Evolutionary conservation across 306 rosid species (phyloP).

Genomic region (Psophocarpus tetragonolobus): DNA sequence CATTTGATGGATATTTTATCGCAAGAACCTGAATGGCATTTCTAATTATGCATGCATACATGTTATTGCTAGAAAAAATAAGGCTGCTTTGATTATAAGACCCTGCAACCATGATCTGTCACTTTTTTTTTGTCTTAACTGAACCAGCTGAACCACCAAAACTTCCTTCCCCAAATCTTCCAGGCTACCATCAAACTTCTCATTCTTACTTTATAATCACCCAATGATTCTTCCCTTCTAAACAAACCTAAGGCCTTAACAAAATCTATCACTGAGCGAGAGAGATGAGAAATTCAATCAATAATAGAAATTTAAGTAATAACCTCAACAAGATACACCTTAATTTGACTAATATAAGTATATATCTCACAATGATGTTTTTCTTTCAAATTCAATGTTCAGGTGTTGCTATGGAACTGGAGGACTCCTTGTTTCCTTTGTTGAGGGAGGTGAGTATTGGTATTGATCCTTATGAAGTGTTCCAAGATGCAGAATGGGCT

Average conservation of each 20-base stretch:
- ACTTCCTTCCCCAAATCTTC: background rate
- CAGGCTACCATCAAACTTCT: background rate
- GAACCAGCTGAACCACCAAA: no score
- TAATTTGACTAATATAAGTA: background rate
- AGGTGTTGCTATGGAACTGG: constrained; percentile 99
- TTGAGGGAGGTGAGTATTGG: constrained; percentile 87
- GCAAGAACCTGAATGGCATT: background rate
- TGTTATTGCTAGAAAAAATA: background rate
- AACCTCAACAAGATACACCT: background rate
- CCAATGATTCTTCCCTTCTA: background rate
- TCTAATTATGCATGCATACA: background rate
- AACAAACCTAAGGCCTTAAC: background rate
- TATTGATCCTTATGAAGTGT: constrained; percentile 88
- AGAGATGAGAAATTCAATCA: background rate
- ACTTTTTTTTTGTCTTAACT: background rate
- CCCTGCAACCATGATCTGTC: background rate
- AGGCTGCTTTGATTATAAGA: no score
- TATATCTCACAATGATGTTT: background rate
- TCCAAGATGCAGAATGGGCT: constrained; percentile 97
- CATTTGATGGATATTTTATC: background rate
- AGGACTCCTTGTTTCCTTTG: constrained; percentile 90
- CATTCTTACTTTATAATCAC: background rate
- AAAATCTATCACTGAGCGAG: background rate
- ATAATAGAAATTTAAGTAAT: background rate
- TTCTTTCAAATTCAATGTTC: constrained; percentile 27